These are phyloP conservation scores for Lasiodiplodia gonubiensis DNA, from an alignment of 2,329 filamentous ascomycete species.

Conservation along the genomic window DNA sequence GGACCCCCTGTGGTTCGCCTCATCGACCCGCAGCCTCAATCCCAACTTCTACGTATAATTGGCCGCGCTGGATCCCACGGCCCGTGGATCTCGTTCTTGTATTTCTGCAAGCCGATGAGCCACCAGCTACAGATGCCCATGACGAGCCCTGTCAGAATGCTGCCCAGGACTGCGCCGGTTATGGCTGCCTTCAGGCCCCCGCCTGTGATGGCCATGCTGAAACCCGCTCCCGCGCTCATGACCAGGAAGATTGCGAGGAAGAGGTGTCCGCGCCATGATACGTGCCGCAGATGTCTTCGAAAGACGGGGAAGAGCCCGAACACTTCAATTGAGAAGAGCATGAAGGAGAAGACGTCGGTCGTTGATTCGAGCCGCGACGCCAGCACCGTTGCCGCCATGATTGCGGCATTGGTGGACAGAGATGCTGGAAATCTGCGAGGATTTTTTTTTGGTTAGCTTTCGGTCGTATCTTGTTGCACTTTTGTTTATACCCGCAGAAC, in stretches of 20 bases:
- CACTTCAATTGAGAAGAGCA: conserved; percentile 94
- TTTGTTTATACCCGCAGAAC: conserved; percentile 16
- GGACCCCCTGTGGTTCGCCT: conserved; percentile 22
- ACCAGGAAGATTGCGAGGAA: conserved; percentile 77
- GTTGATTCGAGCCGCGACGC: conserved; percentile 88
- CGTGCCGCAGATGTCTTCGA: conserved; percentile 81
- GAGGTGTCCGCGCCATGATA: conserved; percentile 82
- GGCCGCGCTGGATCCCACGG: conserved; percentile 97
- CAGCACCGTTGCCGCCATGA: conserved; percentile 95
- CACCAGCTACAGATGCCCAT: conserved; percentile 98
- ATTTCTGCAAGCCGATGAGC: conserved; percentile 95
- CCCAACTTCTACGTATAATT: conserved; percentile 73
- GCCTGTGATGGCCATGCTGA: conserved; percentile 66
- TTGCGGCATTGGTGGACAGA: conserved; percentile 90
- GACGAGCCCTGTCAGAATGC: conserved; percentile 73
- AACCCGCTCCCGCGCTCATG: conserved; percentile 76
- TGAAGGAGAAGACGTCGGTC: conserved; percentile 92
- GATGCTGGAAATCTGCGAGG: conserved; percentile 69
- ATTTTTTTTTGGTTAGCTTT: conserved; percentile 3
- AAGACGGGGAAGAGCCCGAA: conserved; percentile 99
- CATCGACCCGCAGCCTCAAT: conserved; percentile 38
- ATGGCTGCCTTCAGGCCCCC: conserved; percentile 64
- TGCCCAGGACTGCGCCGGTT: conserved; percentile 76
- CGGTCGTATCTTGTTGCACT: conserved; percentile 26
- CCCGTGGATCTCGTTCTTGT: conserved; percentile 98